Evolutionary conservation across 1,284 basidiomycete species (phyloP), one percentile per base, ranked within the genome.

Genomic region (Microbotryomycetes sp.): DNA sequence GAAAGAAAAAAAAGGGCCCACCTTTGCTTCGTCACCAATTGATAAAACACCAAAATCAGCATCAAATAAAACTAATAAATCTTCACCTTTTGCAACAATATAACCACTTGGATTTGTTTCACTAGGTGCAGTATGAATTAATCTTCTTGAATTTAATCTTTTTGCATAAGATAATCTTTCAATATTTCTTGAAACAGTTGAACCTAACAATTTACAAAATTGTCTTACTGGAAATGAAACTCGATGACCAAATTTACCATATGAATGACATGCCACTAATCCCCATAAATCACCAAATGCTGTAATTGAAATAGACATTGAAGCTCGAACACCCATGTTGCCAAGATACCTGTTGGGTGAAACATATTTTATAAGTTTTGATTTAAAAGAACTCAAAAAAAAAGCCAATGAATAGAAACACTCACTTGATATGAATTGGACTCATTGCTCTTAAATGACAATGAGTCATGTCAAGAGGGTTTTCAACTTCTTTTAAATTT

Each of bases 401-500:
- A 2, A 12, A 9, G 31, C 45, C 3, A 12, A 22, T 30, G 28
- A 6, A 25, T 7, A 49, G 16, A 9, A 32, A 1, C 29, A 76
- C 70, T 58, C 74, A 92, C 77, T 89, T 86, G 70, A 90, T 77
- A 73, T 92, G 89, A 59, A 92, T 90, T 2, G 89, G 90, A 71
- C 87, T 89, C 89, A 92, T 92, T 2, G 89, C 88, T 19, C 89
- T 83, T 15, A 92, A 78, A 72, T 87, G 89, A 64, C 85, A 88
- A 74, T 92, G 87, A 0, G 89, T 91, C 89, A 92, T 91, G 73
- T 92, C 84, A 65, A 92, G 77, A 2, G 89, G 89, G 3, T 77
- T 77, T 46, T 86, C 81, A 6, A 92, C 79, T 74, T 92, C 89
- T 28, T 81, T 80, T 69, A 80, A 79, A 58, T 78, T 80, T 53